Conservation (phyloP, 1,284 basidiomycete species). For the Agaricales sp. region DNA sequence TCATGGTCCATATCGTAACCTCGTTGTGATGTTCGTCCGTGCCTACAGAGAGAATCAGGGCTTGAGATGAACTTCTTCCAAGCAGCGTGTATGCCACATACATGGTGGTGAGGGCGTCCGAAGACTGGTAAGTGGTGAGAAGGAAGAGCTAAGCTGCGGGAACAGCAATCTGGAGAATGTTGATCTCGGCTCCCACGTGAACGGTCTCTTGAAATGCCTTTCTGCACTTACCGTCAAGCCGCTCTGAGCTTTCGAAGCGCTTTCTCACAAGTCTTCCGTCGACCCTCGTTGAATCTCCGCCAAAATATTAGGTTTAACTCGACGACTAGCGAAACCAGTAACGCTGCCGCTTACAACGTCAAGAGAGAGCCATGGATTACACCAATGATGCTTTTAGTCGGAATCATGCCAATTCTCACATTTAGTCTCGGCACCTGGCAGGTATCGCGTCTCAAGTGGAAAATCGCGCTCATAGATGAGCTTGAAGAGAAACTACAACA, state of each 20-base stretch:
- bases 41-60: constrained; percentile 2
- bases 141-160: neutral
- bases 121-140: neutral
- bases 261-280: neutral
- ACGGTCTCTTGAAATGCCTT: neutral
- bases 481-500: constrained; percentile 85
- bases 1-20: constrained; percentile 56
- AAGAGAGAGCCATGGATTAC: constrained; percentile 42
- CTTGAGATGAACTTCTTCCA: neutral
- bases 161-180: no score
- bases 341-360: constrained; percentile 22
- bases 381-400: constrained; percentile 73
- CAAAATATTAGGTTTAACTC: neutral
- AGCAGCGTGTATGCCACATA: neutral
- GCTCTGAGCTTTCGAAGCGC: neutral
- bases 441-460: constrained; percentile 87
- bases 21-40: constrained; percentile 12
- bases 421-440: constrained; percentile 96
- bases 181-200: neutral
- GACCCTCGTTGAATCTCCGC: neutral
- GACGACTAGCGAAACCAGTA: constrained; percentile 28
- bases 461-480: constrained; percentile 88
- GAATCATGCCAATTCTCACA: constrained; percentile 83
- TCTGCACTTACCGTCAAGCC: neutral
- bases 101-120: neutral